Evolutionary conservation across 306 rosid genomes (phyloP), one percentile per base, ranked within the genome.

Genomic region (Malus fusca): DNA sequence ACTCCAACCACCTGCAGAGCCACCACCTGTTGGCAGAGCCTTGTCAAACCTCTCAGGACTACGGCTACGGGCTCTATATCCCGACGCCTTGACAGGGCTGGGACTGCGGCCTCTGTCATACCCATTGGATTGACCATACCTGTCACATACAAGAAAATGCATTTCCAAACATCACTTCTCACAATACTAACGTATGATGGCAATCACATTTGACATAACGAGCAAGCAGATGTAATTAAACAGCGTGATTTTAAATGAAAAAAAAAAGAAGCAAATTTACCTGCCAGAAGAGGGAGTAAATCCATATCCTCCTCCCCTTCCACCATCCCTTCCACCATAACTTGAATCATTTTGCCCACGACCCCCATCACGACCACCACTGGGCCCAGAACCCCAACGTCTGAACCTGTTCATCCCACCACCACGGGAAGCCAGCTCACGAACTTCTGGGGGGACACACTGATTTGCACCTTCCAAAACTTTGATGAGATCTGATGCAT

Each of bases 401-500:
- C 92, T 87, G 78, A 88, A 85, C 83, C 87, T 89, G 79, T 74
- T 66, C 92, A 92, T 90, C 82, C 98, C 99, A 77, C 96, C 97
- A 76, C 99, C 93, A 59, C 99, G 88, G 0, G 88, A 82, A 61
- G 94, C 93, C 90, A 96, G 28, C 44, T 92, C 96, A 66, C 92
- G 97, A 53, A 96, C 77, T 75, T 92, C 97, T 26, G 88, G 86
- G 33, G 99, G 97, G 2, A 96, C 99, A 51, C 75, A 84, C 84
- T 96, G 99, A 81, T 89, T 92, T 37, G 99, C 97, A 61, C 98
- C 99, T 90, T 96, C 99, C 90, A 96, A 83, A 75, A 96, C 86
- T 84, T 96, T 96, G 80, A 96, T 84, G 76, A 96, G 96, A 84
- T 96, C 97, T 15, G 94, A 84, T 31, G 98, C 98, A 86, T 96